Evolutionary conservation across 495 filamentous ascomycete species (phyloP), one percentile per base, ranked within the genome.

Genomic region (Podospora australis): DNA sequence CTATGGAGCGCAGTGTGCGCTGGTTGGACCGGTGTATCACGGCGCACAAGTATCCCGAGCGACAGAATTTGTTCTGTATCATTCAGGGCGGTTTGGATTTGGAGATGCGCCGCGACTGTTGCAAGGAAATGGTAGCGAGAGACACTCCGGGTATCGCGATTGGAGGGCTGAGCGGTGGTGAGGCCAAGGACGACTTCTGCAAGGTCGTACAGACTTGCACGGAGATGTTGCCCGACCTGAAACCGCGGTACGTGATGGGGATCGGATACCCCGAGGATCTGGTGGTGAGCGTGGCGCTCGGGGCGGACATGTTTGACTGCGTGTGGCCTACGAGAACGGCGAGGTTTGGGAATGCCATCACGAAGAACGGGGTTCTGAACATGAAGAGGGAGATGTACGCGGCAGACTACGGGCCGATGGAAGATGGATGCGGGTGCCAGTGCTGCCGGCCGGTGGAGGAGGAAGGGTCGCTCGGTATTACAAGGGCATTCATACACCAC

Each of bases 231-330:
- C 92, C 92, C 0, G 88, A 95, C 44, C 68, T 84, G 39, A 97
- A 97, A 63, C 92, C 92, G 3, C 76, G 92, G 64, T 97, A 98
- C 68, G 92, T 97, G 28, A 97, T 98, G 94, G 92, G 92, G 13
- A 89, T 98, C 53, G 88, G 92, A 24, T 98, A 96, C 63, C 92
- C 92, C 1, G 92, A 96, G 63, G 92, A 98, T 65, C 72, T 98
- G 44, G 73, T 98, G 10, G 88, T 98, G 11, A 89, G 87, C 43
- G 76, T 95, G 10, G 92, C 92, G 9, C 77, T 98, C 4, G 92
- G 92, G 4, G 92, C 94, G 19, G 92, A 98, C 62, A 97, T 98
- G 94, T 98, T 98, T 65, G 92, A 98, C 70, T 98, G 94, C 59
- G 92, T 97, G 5, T 98, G 94, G 94, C 94, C 91, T 6, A 98